A percentile compares a stretch with the other conserved stretches of the same genome.
Conservation (phyloP, 169 alveolate species). For the Babesia divergens region DNA sequence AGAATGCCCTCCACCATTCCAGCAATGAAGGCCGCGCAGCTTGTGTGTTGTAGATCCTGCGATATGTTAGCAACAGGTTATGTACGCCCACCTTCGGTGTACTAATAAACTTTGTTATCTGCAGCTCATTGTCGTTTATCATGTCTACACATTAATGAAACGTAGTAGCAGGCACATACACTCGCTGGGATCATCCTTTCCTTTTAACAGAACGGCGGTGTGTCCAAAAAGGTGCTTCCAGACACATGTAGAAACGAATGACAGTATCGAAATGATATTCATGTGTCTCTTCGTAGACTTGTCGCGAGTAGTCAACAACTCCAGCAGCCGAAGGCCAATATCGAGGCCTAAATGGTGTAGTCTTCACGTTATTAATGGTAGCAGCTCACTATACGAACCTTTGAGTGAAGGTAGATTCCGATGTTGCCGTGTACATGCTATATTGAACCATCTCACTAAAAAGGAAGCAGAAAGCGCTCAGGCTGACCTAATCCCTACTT, state of each 20-base stretch:
- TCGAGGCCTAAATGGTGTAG: slow-evolving; percentile 51
- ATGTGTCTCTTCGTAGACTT: slow-evolving; percentile 17
- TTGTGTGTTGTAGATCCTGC: slow-evolving; percentile 57
- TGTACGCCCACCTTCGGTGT: slow-evolving; percentile 38
- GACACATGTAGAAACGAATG: slow-evolving; percentile 52
- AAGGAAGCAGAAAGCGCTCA: slow-evolving; percentile 55
- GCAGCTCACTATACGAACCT: slow-evolving; percentile 1
- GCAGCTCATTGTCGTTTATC: slow-evolving; percentile 56
- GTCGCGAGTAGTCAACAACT: slow-evolving; percentile 40
- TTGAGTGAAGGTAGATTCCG: slow-evolving; percentile 41
- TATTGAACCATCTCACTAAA: slow-evolving; percentile 65
- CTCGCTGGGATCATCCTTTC: slow-evolving; percentile 55
- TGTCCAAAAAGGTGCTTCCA: slow-evolving; percentile 66
- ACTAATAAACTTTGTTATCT: slow-evolving; percentile 46
- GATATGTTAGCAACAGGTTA: background rate
- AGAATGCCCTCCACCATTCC: slow-evolving; percentile 67
- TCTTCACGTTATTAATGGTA: background rate
- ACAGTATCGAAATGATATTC: slow-evolving; percentile 41
- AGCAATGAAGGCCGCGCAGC: slow-evolving; percentile 58
- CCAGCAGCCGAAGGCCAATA: slow-evolving; percentile 51
- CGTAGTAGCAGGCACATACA: slow-evolving; percentile 11
- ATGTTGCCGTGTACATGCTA: slow-evolving; percentile 47
- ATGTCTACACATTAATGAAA: slow-evolving; percentile 18
- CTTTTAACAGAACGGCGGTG: slow-evolving; percentile 45
- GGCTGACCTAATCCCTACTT: slow-evolving; percentile 20